Conservation (phyloP, 768 basidiomycete species). For the Boletus rubropictus region DNA sequence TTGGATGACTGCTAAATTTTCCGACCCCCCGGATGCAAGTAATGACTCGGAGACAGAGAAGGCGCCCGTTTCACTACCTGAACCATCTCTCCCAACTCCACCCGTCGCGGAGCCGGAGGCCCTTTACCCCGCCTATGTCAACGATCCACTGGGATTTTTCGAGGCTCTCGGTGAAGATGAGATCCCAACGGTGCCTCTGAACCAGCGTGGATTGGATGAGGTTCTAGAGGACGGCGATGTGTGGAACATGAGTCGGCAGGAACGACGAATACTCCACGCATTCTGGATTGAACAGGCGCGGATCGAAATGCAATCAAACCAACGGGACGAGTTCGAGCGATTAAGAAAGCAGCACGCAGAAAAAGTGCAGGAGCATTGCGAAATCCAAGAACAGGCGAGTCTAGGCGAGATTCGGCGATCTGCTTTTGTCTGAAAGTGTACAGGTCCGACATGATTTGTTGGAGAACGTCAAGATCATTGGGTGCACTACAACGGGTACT, state of each 20-base stretch:
- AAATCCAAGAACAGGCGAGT: constrained; percentile 51
- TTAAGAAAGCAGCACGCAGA: constrained; percentile 38
- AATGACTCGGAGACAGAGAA: background rate
- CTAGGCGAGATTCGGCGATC: background rate
- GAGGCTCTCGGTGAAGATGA: constrained; percentile 29
- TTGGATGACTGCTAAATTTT: constrained; percentile 23
- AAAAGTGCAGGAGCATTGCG: constrained; percentile 32
- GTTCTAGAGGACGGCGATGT: constrained; percentile 36
- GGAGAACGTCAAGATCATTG: constrained; percentile 53
- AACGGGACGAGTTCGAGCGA: constrained; percentile 38
- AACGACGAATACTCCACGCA: constrained; percentile 40
- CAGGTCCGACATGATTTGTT: constrained; percentile 57
- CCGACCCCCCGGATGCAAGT: background rate
- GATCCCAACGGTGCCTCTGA: constrained; percentile 36
- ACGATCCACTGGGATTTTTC: constrained; percentile 34
- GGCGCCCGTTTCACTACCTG: background rate
- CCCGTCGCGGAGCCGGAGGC: background rate
- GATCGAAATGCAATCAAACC: constrained; percentile 22
- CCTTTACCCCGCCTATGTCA: constrained; percentile 16
- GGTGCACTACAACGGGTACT: constrained; percentile 71
- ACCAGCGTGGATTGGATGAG: constrained; percentile 33
- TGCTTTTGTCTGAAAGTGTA: background rate
- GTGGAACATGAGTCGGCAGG: constrained; percentile 50
- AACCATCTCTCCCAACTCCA: background rate
- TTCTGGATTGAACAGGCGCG: constrained; percentile 47